These are phyloP conservation scores for Rhizopogon vulgaris DNA, from an alignment of 768 basidiomycete species.

Conservation along the genomic window DNA sequence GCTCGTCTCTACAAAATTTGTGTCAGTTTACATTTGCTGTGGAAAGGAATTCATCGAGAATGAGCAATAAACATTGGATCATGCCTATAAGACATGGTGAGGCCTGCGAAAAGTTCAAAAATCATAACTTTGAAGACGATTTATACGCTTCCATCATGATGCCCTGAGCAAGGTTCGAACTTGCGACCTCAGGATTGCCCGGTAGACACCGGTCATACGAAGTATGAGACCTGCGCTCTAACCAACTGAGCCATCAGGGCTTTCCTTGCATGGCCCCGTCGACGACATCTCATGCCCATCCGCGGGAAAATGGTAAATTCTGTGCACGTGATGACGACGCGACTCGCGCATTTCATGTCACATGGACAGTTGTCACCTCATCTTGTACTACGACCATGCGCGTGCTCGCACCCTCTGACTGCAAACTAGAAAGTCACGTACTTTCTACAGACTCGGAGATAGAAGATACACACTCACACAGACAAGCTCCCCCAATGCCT, in stretches of 20 bases:
- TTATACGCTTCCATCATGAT: no score
- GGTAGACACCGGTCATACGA: constrained; percentile 24
- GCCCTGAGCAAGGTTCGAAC: constrained; percentile 56
- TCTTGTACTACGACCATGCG: no score
- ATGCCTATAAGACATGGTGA: no score
- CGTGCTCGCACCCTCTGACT: background rate
- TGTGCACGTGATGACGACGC: background rate
- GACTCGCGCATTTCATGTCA: background rate
- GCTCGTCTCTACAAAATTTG: background rate
- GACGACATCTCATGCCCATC: no score
- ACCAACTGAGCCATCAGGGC: constrained; percentile 45
- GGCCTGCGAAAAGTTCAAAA: no score
- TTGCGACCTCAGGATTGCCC: constrained; percentile 54
- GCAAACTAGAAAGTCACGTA: background rate
- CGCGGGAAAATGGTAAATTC: background rate
- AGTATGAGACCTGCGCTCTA: constrained; percentile 52
- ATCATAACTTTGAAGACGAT: no score
- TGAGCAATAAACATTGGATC: no score
- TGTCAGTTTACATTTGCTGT: no score
- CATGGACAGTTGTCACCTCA: background rate
- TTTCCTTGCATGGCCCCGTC: background rate
- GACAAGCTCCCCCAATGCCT: background rate
- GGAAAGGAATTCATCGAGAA: no score
- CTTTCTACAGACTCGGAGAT: no score
- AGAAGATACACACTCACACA: background rate